Base-by-base conservation (phyloP, 2,329 filamentous ascomycete species). In the Tympanopsis confertula region DNA sequence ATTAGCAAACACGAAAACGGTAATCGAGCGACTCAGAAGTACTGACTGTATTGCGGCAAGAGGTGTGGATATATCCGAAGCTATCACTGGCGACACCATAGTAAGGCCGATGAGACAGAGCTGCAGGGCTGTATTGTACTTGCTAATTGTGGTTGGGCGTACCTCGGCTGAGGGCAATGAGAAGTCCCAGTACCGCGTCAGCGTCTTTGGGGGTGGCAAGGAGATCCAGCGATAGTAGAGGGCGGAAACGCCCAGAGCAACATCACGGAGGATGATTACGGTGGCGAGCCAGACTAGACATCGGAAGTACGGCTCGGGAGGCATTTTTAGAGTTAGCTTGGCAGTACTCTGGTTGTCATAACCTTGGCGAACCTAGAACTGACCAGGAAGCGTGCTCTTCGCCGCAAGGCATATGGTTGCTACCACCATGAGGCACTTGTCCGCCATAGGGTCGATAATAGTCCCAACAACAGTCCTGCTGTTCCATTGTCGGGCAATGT, bases 221-320 rank as follows among this genome's bases (percentile, higher is more conserved):
- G 86, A 93, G 46, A 95, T 93, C 74, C 86, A 96, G 45, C 91
- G 82, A 59, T 91, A 96, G 64, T 95, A 96, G 47, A 98, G 79
- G 18, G 91, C 91, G 2, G 87, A 78, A 17, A 94, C 69, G 19
- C 74, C 87, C 4, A 98, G 71, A 15, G 80, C 85, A 30, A 84
- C 74, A 50, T 98, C 91, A 30, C 91, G 77, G 19, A 88, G 88
- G 3, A 98, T 74, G 43, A 98, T 94, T 36, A 96, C 77, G n/a
- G 71, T 71, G 2, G 88, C 88, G 3, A 96, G 69, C 75, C 88
- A 95, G 26, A 88, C 79, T 85, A 45, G 13, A 13, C 19, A 36
- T 18, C 37, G 18, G n/a, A 15, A 14, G 38, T 10, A 28, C 24
- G 10, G 24, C 10, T 10, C n/a, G 10, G n/a, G 24, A 10, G n/a